Base-by-base conservation (phyloP, 805 yeast genomes). In the Zygoascus flipseniorum region DNA sequence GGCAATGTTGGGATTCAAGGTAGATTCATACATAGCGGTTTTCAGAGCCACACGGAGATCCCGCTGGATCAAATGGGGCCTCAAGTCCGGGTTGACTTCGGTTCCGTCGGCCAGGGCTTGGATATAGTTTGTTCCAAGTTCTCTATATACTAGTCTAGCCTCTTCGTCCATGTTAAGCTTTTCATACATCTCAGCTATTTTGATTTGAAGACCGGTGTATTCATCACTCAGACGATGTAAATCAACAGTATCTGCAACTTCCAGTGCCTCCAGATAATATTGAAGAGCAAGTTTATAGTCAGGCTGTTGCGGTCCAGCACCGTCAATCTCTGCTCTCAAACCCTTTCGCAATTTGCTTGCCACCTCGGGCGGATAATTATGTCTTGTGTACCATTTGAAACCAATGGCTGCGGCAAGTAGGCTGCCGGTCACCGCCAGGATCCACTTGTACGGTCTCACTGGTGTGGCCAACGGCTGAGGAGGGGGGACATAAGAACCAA, bases 181-280 rank as follows among this genome's bases (percentile, higher is more conserved):
- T 62, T 88, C 96, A 64, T 81, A 86, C 89, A 89, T 85, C 62
- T 89, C 96, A 10, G 85, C 95, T 37, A 88, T 72, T 62, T 90
- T 88, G 66, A 92, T 73, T 63, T 90, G 95, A 51, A 92, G 80
- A 0, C 97, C 97, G 0, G 97, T 90, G 66, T 86, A 90, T 62
- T 86, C 92, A 62, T 88, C 93, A 53, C 81, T 74, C 32, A 85
- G 60, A 10, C 76, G 77, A 56, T 80, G 78, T 70, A 88, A 65
- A 0, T 74, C 75, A 47, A 80, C 69, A 28, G 75, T 71, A 39
- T 81, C 76, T 42, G 89, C 83, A 56, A 79, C 76, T 31, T 80
- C 74, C 28, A 89, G 69, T 0, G 96, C 96, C 58, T 84, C 83
- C 45, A 87, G 76, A 68, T 90, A 92, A 60, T 77, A 74, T 54